Percentiles rank a stretch among this genome's conserved stretches.
These are phyloP conservation scores for Besnoitia besnoiti DNA, from an alignment of 169 alveolate species.

Conservation along the genomic window DNA sequence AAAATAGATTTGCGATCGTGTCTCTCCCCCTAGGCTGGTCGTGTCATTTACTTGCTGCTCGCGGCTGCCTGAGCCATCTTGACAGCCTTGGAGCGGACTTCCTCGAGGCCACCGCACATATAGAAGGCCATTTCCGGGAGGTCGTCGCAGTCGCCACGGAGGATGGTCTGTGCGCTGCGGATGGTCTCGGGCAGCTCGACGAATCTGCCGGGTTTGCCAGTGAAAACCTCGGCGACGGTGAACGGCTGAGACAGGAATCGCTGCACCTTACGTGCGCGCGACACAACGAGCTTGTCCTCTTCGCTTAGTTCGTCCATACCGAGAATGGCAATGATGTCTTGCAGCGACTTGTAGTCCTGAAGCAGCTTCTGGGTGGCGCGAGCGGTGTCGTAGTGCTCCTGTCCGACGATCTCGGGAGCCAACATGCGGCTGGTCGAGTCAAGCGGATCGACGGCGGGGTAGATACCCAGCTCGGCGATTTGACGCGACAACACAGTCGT, in stretches of 20 bases:
- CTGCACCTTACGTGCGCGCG: slow-evolving; percentile 96
- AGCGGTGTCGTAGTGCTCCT: slow-evolving; percentile 93
- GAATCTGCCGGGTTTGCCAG: slow-evolving; percentile 95
- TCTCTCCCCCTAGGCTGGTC: too few species aligned
- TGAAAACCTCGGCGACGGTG: slow-evolving; percentile 92
- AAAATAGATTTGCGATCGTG: too few species aligned
- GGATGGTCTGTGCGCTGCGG: slow-evolving; percentile 88
- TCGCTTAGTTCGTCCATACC: slow-evolving; percentile 97
- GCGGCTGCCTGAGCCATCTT: slow-evolving; percentile 76
- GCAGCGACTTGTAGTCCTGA: slow-evolving; percentile 94
- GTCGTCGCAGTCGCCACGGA: slow-evolving; percentile 95
- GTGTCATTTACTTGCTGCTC: background rate
- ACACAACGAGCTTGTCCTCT: slow-evolving; percentile 95
- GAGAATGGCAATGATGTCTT: slow-evolving; percentile 95
- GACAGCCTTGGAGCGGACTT: slow-evolving; percentile 89
- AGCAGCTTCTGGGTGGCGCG: slow-evolving; percentile 94
- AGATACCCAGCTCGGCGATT: slow-evolving; percentile 97
- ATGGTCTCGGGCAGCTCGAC: slow-evolving; percentile 93
- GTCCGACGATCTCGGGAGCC: slow-evolving; percentile 92
- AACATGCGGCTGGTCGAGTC: slow-evolving; percentile 93
- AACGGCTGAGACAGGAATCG: slow-evolving; percentile 97
- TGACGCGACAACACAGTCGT: slow-evolving; percentile 95
- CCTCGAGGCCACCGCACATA: slow-evolving; percentile 95
- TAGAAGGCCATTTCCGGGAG: slow-evolving; percentile 96
- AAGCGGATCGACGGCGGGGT: slow-evolving; percentile 99